phyloP scores from a whole-genome alignment of 805 yeast species.

The Yamadazyma kitorensis region DNA sequence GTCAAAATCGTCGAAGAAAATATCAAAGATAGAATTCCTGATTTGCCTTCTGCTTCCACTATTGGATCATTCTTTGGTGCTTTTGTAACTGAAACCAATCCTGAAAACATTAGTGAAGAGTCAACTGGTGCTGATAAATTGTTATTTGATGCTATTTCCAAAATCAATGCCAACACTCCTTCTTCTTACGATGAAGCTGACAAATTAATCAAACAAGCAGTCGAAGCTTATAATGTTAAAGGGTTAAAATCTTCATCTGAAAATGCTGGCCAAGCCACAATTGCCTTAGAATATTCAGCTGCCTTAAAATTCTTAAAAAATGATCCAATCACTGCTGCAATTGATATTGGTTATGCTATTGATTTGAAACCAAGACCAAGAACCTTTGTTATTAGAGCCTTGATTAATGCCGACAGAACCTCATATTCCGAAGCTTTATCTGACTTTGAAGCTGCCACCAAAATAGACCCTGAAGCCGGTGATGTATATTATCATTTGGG shows the following conservation, averaged over 20 bases:
- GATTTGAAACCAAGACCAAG: conserved; percentile 71
- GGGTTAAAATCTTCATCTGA: conserved; percentile 30
- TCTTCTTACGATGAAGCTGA: conserved; percentile 65
- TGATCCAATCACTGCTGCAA: conserved; percentile 68
- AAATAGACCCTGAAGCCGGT: conserved; percentile 65
- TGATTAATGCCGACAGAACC: conserved; percentile 78
- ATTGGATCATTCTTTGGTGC: conserved; percentile 77
- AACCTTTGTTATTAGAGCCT: conserved; percentile 77
- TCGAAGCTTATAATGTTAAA: conserved; percentile 40
- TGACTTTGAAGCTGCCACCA: conserved; percentile 71
- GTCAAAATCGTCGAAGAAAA: conserved; percentile 63
- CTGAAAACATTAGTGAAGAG: conserved; percentile 47
- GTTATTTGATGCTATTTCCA: conserved; percentile 62
- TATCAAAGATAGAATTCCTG: conserved; percentile 47
- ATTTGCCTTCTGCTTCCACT: conserved; percentile 80
- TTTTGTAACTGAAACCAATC: conserved; percentile 57
- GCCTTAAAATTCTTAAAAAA: conserved; percentile 84
- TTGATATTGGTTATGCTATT: conserved; percentile 63
- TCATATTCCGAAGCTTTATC: conserved; percentile 54
- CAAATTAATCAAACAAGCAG: conserved; percentile 57
- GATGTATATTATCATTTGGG: conserved; percentile 94
- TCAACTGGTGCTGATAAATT: conserved; percentile 62
- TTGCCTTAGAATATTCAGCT: conserved; percentile 82
- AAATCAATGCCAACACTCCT: conserved; percentile 47
- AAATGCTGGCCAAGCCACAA: conserved; percentile 47